Evolutionary conservation across 257 asterid species (phyloP).

Genomic region (Avicennia marina): DNA sequence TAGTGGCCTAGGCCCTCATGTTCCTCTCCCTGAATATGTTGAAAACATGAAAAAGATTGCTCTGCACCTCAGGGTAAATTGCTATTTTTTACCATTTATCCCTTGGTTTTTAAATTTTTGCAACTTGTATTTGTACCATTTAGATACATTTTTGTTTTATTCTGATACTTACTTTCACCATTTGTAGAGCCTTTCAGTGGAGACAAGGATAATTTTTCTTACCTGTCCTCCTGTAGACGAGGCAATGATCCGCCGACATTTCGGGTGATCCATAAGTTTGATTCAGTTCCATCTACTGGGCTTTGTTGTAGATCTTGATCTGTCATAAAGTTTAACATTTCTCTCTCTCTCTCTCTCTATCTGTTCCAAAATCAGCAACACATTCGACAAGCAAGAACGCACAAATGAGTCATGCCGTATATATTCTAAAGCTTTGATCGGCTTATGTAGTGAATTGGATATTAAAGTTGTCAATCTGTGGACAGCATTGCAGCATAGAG

Average conservation of each 20-base stretch:
- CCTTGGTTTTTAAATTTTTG: background rate
- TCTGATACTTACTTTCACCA: constrained; percentile 2
- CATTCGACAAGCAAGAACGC: constrained; percentile 39
- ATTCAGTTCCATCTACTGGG: no score
- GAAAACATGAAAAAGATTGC: constrained; percentile 77
- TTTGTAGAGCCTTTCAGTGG: constrained; percentile 51
- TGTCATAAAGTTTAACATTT: no score
- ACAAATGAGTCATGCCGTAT: constrained; percentile 47
- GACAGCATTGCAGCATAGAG: constrained; percentile 57
- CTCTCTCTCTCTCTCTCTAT: background rate
- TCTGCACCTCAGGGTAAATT: constrained; percentile 45
- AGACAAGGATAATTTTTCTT: constrained; percentile 43
- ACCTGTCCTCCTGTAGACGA: constrained; percentile 50
- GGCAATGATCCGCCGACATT: constrained; percentile 34
- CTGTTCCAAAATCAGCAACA: constrained; percentile 22
- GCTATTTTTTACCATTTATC: no score
- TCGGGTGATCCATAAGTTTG: constrained; percentile 37
- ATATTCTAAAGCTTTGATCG: constrained; percentile 68
- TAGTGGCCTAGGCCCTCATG: constrained; percentile 70
- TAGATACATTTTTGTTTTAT: background rate
- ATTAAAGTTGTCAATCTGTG: constrained; percentile 63
- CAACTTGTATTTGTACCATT: no score
- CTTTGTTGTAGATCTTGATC: no score
- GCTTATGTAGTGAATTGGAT: constrained; percentile 39
- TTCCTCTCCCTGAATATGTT: constrained; percentile 73